Conservation (phyloP, 306 rosid genomes). For the Pyrus communis region DNA sequence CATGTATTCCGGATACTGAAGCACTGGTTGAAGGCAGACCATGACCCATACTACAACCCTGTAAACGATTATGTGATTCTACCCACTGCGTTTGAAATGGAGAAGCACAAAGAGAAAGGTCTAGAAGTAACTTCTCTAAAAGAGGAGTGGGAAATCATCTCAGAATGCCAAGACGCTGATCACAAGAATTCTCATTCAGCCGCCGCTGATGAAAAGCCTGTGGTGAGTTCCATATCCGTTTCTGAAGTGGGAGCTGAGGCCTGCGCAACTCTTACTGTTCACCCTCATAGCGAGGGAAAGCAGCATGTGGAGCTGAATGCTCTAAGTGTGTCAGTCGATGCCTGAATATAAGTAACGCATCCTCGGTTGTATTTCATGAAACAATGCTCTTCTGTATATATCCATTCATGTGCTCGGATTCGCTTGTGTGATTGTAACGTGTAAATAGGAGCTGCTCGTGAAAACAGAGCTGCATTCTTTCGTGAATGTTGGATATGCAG, state of each 20-base stretch:
- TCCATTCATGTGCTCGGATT: background rate
- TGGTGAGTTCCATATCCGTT: constrained; percentile 46
- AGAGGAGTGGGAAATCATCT: constrained; percentile 95
- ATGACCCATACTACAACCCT: constrained; percentile 89
- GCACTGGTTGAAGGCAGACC: constrained; percentile 90
- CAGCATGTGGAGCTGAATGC: constrained; percentile 67
- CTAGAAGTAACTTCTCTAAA: constrained; percentile 63
- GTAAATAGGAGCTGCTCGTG: background rate
- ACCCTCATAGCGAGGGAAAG: constrained; percentile 52
- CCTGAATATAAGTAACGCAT: constrained; percentile 14
- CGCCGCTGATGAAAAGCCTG: constrained; percentile 27
- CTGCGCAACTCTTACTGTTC: constrained; percentile 47
- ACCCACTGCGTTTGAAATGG: constrained; percentile 75
- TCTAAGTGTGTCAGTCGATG: constrained; percentile 64
- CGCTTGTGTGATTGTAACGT: background rate
- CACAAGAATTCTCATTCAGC: background rate
- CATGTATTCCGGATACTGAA: constrained; percentile 81
- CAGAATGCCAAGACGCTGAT: constrained; percentile 29
- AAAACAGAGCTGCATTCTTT: background rate
- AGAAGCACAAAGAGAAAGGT: constrained; percentile 48
- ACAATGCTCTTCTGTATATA: background rate
- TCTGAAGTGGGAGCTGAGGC: constrained; percentile 48
- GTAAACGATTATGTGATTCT: constrained; percentile 85
- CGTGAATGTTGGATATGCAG: background rate
- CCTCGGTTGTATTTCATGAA: background rate